Conservation (phyloP, 768 basidiomycete species). For the Trametes coccinea region DNA sequence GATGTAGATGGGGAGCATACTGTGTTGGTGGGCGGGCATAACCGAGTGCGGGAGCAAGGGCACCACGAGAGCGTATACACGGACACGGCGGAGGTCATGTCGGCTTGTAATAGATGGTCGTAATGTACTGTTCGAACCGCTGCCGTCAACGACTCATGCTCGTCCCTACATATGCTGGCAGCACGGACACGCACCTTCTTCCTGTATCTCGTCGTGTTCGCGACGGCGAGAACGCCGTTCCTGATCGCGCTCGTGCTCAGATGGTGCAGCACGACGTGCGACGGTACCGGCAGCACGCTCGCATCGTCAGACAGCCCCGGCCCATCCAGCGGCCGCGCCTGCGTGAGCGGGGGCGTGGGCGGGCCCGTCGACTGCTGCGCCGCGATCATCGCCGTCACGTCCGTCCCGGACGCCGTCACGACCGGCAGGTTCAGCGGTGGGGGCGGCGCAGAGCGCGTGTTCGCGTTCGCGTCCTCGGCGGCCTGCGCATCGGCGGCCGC, state of each 20-base stretch:
- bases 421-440: conserved; percentile 30
- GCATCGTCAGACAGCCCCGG: conserved; percentile 76
- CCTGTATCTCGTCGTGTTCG: conserved; percentile 86
- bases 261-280: conserved; percentile 93
- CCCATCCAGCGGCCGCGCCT: conserved; percentile 17
- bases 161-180: not conserved
- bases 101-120: conserved; percentile 82
- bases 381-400: conserved; percentile 26
- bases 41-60: not conserved
- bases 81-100: conserved; percentile 35
- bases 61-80: not conserved
- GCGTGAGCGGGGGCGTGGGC: conserved; percentile 20
- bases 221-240: conserved; percentile 91
- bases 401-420: conserved; percentile 35
- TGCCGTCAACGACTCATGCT: conserved; percentile 13
- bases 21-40: not conserved
- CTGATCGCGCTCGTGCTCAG: conserved; percentile 93
- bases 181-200: conserved; percentile 63
- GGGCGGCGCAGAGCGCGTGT: conserved; percentile 12
- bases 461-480: conserved; percentile 14
- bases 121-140: conserved; percentile 61
- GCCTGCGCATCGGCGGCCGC: conserved; percentile 7
- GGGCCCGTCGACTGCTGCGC: conserved; percentile 21
- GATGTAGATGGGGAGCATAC: conserved; percentile 7
- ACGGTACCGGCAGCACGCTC: conserved; percentile 88